Evolutionary conservation across 768 basidiomycete species (phyloP), one percentile per base, ranked within the genome.

Genomic region (Tubosaeta sp.): DNA sequence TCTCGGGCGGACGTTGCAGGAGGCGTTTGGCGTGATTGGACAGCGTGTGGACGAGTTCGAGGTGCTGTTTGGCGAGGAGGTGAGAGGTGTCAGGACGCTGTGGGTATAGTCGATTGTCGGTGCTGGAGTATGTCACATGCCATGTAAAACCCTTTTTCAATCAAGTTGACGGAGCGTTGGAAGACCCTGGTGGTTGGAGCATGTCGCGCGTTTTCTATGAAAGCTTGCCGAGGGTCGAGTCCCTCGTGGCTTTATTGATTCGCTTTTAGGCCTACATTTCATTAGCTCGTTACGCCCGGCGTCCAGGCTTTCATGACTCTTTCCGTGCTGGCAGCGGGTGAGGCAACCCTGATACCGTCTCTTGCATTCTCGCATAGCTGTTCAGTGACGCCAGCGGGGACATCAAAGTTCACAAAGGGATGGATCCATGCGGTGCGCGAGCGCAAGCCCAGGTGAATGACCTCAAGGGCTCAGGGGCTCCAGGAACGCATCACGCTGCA

Each of bases 21-120:
- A 85, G 47, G 86, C 91, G 10, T 99, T 97, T 67, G 95, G 95
- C 10, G 91, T 95, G 5, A 92, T 97, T 56, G 91, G 91, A 6
- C 84, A 91, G 55, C 81, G 79, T 17, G 76, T 82, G 4, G 83
- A 86, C 53, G 88, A 91, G 63, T 95, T 95, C 59, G 91, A 95
- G 58, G 79, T 77, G 45, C 62, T 97, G 57, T 97, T 97, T 57
- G 47, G 29, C 3, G 68, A 63, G 27, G 58, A 43, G 2, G 48
- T 46, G 13, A 50, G 56, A 29, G 43, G 45, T 43, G 50, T 46
- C 35, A 35, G 31, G 13, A 11, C 50, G 17, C 6, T 35, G 32
- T 50, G 48, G 46, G 46, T 11, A 25, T 42, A 22, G 26, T 22
- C 17, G 38, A 17, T 19, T 37, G 16, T 37, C 16, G 35, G 16